Evolutionary conservation across 805 yeast species (phyloP).

Genomic region (Candida vaughaniae): DNA sequence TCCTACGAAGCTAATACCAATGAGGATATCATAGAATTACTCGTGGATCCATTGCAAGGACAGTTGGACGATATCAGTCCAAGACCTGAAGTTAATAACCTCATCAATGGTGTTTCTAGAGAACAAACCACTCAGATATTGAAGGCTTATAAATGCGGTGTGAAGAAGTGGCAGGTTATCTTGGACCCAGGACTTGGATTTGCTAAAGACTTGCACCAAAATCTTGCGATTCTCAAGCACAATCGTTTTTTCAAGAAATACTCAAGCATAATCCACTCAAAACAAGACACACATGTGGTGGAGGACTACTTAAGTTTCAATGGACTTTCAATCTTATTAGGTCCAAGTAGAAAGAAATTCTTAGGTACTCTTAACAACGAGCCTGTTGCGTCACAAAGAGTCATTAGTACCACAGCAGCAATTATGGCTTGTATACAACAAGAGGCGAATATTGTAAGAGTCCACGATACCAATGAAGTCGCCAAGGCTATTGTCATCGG

Average conservation of each 20-base stretch:
- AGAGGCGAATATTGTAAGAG: conserved; percentile 79
- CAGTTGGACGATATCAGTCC: conserved; percentile 14
- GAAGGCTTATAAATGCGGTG: conserved; percentile 60
- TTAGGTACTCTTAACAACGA: conserved; percentile 72
- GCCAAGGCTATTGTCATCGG: conserved; percentile 51
- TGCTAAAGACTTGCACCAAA: conserved; percentile 79
- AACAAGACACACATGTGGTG: conserved; percentile 10
- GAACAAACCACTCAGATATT: conserved; percentile 61
- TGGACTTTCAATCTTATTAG: conserved; percentile 69
- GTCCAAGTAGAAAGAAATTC: conserved; percentile 87
- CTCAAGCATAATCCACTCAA: conserved; percentile 24
- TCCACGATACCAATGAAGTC: conserved; percentile 74
- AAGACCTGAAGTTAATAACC: conserved; percentile 24
- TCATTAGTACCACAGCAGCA: conserved; percentile 73
- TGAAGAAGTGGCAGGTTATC: conserved; percentile 86
- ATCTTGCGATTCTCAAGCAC: conserved; percentile 61
- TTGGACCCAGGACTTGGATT: conserved; percentile 96
- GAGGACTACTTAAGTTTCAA: conserved; percentile 41
- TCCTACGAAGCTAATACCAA: conserved; percentile 46
- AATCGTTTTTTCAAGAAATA: conserved; percentile 49
- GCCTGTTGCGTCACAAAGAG: conserved; percentile 57
- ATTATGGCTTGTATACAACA: conserved; percentile 71
- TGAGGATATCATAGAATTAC: conserved; percentile 36
- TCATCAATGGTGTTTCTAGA: conserved; percentile 57
- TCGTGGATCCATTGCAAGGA: conserved; percentile 25